phyloP scores from a whole-genome alignment of 2,329 filamentous ascomycete genomes.

The Tolypocladium tropicale region DNA sequence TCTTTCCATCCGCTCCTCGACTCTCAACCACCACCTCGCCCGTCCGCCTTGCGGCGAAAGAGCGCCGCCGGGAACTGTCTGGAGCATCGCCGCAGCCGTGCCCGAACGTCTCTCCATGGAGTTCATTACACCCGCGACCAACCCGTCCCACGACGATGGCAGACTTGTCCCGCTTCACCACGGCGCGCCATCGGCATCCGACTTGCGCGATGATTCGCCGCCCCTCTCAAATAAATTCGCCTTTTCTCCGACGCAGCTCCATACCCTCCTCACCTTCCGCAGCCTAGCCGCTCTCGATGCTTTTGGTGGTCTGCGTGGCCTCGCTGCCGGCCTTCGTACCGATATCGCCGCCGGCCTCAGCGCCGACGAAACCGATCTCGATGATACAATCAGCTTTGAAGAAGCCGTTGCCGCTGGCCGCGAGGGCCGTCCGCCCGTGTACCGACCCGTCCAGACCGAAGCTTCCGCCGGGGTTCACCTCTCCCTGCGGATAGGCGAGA shows the following conservation, averaged over 20 bases:
- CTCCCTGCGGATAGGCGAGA: conserved; percentile 18
- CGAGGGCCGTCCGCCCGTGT: conserved; percentile 16
- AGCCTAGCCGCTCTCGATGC: conserved; percentile 36
- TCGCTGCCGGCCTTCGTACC: conserved; percentile 39
- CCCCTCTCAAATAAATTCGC: conserved; percentile 35
- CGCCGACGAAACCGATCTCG: conserved; percentile 35
- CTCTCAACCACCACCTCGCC: background rate
- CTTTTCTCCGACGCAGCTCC: conserved; percentile 42
- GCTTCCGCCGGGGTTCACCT: conserved; percentile 12
- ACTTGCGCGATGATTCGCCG: conserved; percentile 16
- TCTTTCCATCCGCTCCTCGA: background rate
- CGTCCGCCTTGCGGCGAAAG: background rate
- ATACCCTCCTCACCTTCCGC: conserved; percentile 41
- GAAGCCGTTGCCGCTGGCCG: conserved; percentile 33
- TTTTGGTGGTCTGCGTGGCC: conserved; percentile 42
- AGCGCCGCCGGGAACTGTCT: background rate
- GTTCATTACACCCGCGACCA: background rate
- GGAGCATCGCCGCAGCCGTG: background rate
- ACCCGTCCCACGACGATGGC: conserved; percentile 1
- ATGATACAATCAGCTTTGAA: conserved; percentile 35
- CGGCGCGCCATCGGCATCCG: conserved; percentile 6
- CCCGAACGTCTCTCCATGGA: conserved; percentile 3
- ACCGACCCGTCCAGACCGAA: conserved; percentile 8
- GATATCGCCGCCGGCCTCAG: conserved; percentile 36
- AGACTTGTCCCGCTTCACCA: conserved; percentile 3